These are phyloP conservation scores for Epichloe baconii DNA, from an alignment of 2,329 filamentous ascomycete species.

Conservation along the genomic window DNA sequence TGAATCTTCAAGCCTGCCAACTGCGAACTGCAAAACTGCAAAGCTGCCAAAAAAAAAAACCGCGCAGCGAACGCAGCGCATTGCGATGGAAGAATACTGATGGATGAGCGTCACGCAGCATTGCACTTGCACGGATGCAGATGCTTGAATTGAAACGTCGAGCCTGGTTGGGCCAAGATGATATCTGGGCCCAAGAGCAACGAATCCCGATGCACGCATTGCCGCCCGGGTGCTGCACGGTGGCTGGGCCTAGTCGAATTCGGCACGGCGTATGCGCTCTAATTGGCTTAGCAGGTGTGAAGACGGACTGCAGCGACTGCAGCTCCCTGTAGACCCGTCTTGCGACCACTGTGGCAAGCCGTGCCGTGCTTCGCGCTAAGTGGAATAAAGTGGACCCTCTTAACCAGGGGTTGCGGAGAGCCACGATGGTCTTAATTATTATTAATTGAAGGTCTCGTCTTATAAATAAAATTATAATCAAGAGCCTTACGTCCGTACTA, in stretches of 20 bases:
- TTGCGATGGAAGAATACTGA: neutral
- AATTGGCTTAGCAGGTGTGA: constrained; percentile 22
- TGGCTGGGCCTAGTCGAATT: constrained; percentile 3
- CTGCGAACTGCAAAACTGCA: neutral
- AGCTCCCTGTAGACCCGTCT: neutral
- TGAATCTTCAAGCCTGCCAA: neutral
- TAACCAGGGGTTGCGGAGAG: too few relatives aligned
- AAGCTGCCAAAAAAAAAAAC: too few relatives aligned
- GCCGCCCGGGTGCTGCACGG: constrained; percentile 30
- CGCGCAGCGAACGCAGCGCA: neutral
- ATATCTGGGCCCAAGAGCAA: neutral
- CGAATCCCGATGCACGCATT: constrained; percentile 24
- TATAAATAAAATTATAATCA: too few relatives aligned
- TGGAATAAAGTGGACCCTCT: neutral
- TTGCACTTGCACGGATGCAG: neutral
- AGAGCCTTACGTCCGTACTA: too few relatives aligned
- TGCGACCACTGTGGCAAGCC: neutral
- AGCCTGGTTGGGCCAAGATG: too few relatives aligned
- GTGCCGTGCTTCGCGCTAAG: too few relatives aligned
- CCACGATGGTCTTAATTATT: too few relatives aligned
- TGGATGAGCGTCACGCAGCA: neutral
- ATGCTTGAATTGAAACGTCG: neutral
- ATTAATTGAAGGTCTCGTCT: too few relatives aligned
- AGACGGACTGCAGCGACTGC: neutral
- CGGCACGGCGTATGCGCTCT: constrained; percentile 23